Evolutionary conservation across 2,329 filamentous ascomycete genomes (phyloP).

Genomic region (Fusarium avenaceum): DNA sequence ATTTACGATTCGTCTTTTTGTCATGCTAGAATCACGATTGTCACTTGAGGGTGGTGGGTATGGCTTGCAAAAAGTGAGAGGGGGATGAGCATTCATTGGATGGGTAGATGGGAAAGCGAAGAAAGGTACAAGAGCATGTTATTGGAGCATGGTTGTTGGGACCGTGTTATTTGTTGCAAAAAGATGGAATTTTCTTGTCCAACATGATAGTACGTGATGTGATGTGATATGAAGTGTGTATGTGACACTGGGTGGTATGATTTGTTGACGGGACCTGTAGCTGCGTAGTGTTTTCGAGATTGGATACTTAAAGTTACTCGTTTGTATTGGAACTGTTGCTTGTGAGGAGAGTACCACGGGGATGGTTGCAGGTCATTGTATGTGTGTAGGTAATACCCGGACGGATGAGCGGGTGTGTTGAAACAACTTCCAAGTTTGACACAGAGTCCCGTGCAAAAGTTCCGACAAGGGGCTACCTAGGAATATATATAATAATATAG

Average conservation of each 20-base stretch:
- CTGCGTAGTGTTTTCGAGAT: neutral
- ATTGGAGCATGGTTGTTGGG: constrained; percentile 36
- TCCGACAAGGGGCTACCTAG: no score
- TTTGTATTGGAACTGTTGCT: neutral
- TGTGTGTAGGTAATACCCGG: neutral
- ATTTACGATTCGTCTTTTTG: constrained; percentile 41
- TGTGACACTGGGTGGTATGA: neutral
- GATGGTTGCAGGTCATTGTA: neutral
- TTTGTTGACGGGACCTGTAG: neutral
- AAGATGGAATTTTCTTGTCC: constrained; percentile 30
- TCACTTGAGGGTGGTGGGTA: constrained; percentile 4
- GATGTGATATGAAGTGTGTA: neutral
- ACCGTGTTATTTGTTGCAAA: constrained; percentile 35
- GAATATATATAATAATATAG: no score
- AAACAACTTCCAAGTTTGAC: neutral
- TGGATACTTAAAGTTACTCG: neutral
- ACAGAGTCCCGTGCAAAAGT: no score
- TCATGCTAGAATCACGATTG: constrained; percentile 26
- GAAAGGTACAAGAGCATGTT: constrained; percentile 43
- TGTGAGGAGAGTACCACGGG: neutral
- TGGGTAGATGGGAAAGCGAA: constrained; percentile 38
- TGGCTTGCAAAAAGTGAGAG: constrained; percentile 20
- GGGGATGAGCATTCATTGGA: constrained; percentile 17
- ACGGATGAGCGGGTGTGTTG: neutral
- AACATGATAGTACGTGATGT: neutral